These are phyloP conservation scores for Gaillardinia entomophila DNA, from an alignment of 805 yeast genomes.

Conservation along the genomic window DNA sequence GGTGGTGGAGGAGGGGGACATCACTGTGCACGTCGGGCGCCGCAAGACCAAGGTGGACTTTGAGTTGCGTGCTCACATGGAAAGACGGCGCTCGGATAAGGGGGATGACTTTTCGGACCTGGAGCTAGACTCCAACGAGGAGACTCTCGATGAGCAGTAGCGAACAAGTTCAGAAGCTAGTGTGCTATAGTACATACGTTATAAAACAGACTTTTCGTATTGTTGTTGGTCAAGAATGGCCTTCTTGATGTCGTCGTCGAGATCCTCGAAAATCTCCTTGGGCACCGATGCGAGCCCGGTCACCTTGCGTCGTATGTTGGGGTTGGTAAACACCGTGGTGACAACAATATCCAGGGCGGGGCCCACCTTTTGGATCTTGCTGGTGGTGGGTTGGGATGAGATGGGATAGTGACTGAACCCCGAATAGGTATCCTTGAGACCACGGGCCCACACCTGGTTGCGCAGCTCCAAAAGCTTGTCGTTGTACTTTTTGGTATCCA, in stretches of 20 bases:
- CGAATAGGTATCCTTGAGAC: slow-evolving; percentile 75
- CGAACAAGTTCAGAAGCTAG: no score
- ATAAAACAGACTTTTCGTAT: slow-evolving; percentile 30
- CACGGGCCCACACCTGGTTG: slow-evolving; percentile 49
- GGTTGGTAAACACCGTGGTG: slow-evolving; percentile 39
- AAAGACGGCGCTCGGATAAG: slow-evolving; percentile 19
- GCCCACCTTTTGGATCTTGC: slow-evolving; percentile 21
- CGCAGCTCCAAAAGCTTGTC: slow-evolving; percentile 52
- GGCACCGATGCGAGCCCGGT: slow-evolving; percentile 68
- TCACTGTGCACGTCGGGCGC: slow-evolving; percentile 41
- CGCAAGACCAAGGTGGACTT: slow-evolving; percentile 42
- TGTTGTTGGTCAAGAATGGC: slow-evolving; percentile 62
- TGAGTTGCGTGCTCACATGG: slow-evolving; percentile 42
- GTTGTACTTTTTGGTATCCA: slow-evolving; percentile 72
- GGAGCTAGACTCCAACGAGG: slow-evolving; percentile 6
- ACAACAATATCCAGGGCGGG: slow-evolving; percentile 26
- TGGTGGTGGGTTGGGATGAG: slow-evolving; percentile 64
- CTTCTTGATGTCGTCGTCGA: slow-evolving; percentile 43
- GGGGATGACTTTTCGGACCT: slow-evolving; percentile 9
- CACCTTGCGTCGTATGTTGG: slow-evolving; percentile 42
- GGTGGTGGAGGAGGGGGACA: slow-evolving; percentile 44
- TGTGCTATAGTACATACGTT: no score
- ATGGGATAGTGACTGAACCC: slow-evolving; percentile 73
- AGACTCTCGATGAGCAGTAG: not conserved
- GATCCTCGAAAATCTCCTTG: slow-evolving; percentile 48